A percentile compares a stretch with the other conserved stretches of the same genome.
Evolutionary conservation across 805 yeast genomes (phyloP).

Genomic region (Limtongia smithiae): DNA sequence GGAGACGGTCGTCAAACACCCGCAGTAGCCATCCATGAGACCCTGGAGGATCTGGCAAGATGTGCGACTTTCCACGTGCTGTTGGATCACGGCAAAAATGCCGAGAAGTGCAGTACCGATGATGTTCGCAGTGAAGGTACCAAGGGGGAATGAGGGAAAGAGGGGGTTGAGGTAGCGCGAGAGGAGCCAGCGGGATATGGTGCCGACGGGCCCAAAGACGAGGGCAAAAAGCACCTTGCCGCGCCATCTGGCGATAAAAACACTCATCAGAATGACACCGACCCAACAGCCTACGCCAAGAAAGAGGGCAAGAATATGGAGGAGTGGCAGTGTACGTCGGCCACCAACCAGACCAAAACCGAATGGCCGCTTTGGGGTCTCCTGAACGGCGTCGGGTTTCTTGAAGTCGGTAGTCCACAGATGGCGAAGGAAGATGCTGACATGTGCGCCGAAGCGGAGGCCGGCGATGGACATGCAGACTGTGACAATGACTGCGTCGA

Average conservation of each 20-base stretch:
- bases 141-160: constrained; percentile 25
- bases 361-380: neutral
- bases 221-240: constrained; percentile 26
- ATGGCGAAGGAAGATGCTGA: constrained; percentile 17
- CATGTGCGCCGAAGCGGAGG: constrained; percentile 22
- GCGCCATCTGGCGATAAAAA: constrained; percentile 28
- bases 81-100: constrained; percentile 21
- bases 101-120: constrained; percentile 27
- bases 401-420: neutral
- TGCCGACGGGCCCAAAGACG: constrained; percentile 30
- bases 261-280: constrained; percentile 27
- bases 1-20: constrained; percentile 30
- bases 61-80: neutral
- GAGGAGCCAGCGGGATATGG: constrained; percentile 26
- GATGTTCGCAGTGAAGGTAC: constrained; percentile 31
- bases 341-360: constrained; percentile 9
- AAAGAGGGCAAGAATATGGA: constrained; percentile 7
- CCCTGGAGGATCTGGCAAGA: constrained; percentile 28
- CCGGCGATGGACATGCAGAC: constrained; percentile 26
- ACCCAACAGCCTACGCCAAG: constrained; percentile 29
- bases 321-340: neutral
- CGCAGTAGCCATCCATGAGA: constrained; percentile 30
- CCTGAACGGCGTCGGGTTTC: neutral
- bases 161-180: constrained; percentile 24
- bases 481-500: constrained; percentile 27